Evolutionary conservation across 2,329 filamentous ascomycete genomes (phyloP).

Genomic region (Neopestalotiopsis rosae): DNA sequence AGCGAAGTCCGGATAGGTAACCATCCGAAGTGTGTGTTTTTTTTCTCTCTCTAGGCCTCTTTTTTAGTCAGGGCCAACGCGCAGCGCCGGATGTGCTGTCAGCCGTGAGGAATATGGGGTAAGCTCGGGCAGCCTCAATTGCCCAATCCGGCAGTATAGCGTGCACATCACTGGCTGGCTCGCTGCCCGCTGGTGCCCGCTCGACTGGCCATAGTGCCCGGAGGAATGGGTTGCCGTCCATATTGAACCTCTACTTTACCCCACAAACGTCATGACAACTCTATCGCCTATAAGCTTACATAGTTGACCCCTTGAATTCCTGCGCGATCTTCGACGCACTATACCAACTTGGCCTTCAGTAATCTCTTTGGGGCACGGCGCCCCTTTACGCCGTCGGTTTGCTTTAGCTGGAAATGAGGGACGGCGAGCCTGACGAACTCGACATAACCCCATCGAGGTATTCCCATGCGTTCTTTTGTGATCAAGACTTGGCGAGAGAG

Average conservation of each 20-base stretch:
- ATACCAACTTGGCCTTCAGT: not conserved
- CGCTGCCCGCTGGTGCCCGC: no score
- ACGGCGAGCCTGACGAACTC: not conserved
- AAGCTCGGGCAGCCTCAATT: not conserved
- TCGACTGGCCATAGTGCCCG: not conserved
- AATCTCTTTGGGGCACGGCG: not conserved
- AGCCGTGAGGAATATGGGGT: slow-evolving; percentile 6
- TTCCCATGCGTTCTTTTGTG: no score
- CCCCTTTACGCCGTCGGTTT: not conserved
- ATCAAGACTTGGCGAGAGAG: no score
- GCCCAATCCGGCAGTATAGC: not conserved
- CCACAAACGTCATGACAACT: slow-evolving; percentile 8
- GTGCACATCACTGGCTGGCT: slow-evolving; percentile 4
- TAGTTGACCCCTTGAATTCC: not conserved
- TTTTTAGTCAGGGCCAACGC: not conserved
- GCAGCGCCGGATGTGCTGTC: slow-evolving; percentile 1
- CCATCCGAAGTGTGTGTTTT: not conserved
- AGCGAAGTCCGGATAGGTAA: slow-evolving; percentile 4
- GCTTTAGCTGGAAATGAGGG: not conserved
- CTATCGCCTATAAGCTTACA: not conserved
- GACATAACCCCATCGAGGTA: no score
- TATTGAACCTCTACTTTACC: not conserved
- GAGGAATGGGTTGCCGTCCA: not conserved
- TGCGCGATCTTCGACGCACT: not conserved
- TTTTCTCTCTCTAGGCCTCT: not conserved